These are phyloP conservation scores for Pisolithus marmoratus DNA, from an alignment of 768 basidiomycete genomes.

Conservation along the genomic window DNA sequence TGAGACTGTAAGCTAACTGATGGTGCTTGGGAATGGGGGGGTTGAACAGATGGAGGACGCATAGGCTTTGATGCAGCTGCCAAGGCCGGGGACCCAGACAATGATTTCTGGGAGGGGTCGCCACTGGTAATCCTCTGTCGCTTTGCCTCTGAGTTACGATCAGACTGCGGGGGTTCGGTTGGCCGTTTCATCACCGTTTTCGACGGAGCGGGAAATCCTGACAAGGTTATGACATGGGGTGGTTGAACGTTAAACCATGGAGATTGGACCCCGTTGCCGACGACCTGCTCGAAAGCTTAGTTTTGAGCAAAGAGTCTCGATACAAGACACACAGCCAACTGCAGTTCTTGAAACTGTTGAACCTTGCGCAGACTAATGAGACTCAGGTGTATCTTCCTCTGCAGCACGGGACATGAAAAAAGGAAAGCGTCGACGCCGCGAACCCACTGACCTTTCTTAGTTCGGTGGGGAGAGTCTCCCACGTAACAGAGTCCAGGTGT, in stretches of 20 bases:
- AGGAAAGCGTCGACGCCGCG: not conserved
- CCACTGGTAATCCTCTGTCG: slow-evolving; percentile 22
- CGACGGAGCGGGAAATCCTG: slow-evolving; percentile 39
- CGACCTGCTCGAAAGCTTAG: slow-evolving; percentile 23
- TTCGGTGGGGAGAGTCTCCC: slow-evolving; percentile 58
- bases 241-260: slow-evolving; percentile 55
- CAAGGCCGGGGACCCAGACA: slow-evolving; percentile 16
- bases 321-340: slow-evolving; percentile 38
- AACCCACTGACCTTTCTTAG: slow-evolving; percentile 47
- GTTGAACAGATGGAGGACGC: slow-evolving; percentile 2
- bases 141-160: slow-evolving; percentile 43
- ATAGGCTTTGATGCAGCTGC: slow-evolving; percentile 15
- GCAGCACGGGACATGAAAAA: not conserved
- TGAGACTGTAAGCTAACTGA: not conserved
- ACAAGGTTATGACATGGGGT: slow-evolving; percentile 41
- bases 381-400: slow-evolving; percentile 60
- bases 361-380: slow-evolving; percentile 43
- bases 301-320: not conserved
- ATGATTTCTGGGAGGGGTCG: slow-evolving; percentile 13
- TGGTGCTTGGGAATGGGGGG: not conserved
- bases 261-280: slow-evolving; percentile 29
- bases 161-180: slow-evolving; percentile 30
- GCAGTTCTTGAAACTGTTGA: slow-evolving; percentile 46
- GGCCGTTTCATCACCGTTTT: slow-evolving; percentile 39
- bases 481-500: slow-evolving; percentile 45